A percentile compares a stretch with the other conserved stretches of the same genome.
Conservation (phyloP, 176 grass and related monocot species). For the Typha latifolia region DNA sequence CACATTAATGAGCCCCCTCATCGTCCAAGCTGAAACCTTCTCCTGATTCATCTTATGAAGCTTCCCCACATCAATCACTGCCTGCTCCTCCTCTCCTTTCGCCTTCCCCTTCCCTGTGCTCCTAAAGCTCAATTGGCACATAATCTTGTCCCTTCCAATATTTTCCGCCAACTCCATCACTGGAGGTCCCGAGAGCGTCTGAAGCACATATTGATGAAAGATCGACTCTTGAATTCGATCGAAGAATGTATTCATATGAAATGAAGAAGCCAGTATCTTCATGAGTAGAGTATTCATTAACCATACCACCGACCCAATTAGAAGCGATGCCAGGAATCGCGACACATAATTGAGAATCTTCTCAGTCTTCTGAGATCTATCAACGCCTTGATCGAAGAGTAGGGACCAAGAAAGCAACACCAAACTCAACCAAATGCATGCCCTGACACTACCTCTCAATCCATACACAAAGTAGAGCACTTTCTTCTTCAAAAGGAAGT, state of each 20-base stretch:
- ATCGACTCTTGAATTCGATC: slow-evolving; percentile 94
- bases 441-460: slow-evolving; percentile 55
- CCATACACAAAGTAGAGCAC: slow-evolving; percentile 91
- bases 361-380: slow-evolving; percentile 11
- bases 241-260: slow-evolving; percentile 86
- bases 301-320: slow-evolving; percentile 62
- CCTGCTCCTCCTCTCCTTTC: slow-evolving; percentile 46
- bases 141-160: slow-evolving; percentile 43
- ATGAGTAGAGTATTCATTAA: slow-evolving; percentile 70
- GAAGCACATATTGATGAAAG: slow-evolving; percentile 87
- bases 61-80: slow-evolving; percentile 52
- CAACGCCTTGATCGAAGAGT: slow-evolving; percentile 55
- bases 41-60: slow-evolving; percentile 78
- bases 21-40: slow-evolving; percentile 89
- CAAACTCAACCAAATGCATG: slow-evolving; percentile 60
- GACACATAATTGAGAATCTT: slow-evolving; percentile 58
- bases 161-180: slow-evolving; percentile 80
- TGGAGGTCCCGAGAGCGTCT: slow-evolving; percentile 62
- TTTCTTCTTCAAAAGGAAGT: slow-evolving; percentile 62
- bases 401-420: slow-evolving; percentile 63
- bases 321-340: slow-evolving; percentile 45
- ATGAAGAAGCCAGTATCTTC: slow-evolving; percentile 80
- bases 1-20: slow-evolving; percentile 64
- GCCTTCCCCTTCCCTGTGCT: slow-evolving; percentile 30
- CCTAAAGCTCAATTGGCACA: slow-evolving; percentile 51